Percentiles rank a stretch among this genome's conserved stretches.
These are phyloP conservation scores for Trichoderma sp. DNA, from an alignment of 2,329 filamentous ascomycete species.

Conservation along the genomic window DNA sequence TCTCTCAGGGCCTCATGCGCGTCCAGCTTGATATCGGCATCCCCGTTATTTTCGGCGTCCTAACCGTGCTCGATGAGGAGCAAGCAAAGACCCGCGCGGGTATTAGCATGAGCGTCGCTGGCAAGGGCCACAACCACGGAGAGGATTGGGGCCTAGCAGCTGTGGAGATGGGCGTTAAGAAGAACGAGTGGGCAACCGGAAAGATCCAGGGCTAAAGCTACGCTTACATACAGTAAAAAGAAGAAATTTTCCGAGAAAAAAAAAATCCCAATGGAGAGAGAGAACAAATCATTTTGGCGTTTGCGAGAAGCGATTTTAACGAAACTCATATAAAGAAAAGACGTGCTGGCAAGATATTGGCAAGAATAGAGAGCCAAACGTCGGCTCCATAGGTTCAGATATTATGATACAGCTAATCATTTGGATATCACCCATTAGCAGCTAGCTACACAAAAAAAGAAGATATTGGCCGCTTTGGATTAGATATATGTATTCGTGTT, in stretches of 20 bases:
- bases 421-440: background rate
- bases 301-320: background rate
- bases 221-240: background rate
- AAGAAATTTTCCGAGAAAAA: background rate
- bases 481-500: background rate
- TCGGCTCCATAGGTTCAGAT: background rate
- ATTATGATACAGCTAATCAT: background rate
- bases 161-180: constrained; percentile 89
- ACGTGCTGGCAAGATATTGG: background rate
- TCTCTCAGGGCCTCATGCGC: constrained; percentile 89
- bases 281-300: background rate
- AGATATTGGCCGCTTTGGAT: background rate
- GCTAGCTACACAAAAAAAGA: background rate
- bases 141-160: constrained; percentile 94
- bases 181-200: constrained; percentile 76
- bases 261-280: background rate
- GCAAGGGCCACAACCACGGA: constrained; percentile 79
- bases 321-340: background rate
- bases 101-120: constrained; percentile 71
- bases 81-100: constrained; percentile 85
- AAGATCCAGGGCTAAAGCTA: constrained; percentile 44
- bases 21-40: constrained; percentile 85
- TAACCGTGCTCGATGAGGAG: constrained; percentile 85
- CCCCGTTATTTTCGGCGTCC: constrained; percentile 85
- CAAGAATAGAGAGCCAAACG: background rate